phyloP scores from a whole-genome alignment of 306 rosid genomes.

The Castanea sativa region DNA sequence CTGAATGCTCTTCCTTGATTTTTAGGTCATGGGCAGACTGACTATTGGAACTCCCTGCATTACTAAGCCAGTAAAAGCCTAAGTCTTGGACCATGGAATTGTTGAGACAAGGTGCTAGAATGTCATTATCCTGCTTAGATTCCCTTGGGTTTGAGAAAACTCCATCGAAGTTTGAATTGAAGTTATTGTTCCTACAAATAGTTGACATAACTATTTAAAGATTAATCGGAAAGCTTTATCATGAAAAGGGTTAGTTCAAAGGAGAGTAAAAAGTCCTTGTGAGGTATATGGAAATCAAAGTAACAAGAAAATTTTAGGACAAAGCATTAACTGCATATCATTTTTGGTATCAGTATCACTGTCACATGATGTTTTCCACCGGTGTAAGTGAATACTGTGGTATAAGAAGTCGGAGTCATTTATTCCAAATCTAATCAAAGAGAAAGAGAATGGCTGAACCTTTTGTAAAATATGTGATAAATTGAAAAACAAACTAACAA shows the following conservation, averaged over 20 bases:
- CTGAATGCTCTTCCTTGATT: conserved; percentile 49
- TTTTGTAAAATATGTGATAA: neutral
- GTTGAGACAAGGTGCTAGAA: conserved; percentile 11
- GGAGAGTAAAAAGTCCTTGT: neutral
- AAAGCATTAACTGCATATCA: conserved; percentile 2
- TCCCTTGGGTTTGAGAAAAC: conserved; percentile 27
- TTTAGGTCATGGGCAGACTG: conserved; percentile 24
- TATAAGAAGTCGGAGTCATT: neutral
- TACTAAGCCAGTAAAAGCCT: conserved; percentile 39
- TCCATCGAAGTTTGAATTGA: conserved; percentile 19
- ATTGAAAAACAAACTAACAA: neutral
- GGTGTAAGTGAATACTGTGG: neutral
- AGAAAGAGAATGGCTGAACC: neutral
- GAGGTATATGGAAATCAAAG: neutral
- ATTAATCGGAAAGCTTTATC: neutral
- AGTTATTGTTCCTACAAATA: conserved; percentile 27
- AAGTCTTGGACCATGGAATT: conserved; percentile 44
- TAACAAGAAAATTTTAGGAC: neutral
- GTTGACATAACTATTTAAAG: neutral
- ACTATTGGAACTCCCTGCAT: conserved; percentile 22
- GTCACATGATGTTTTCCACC: neutral
- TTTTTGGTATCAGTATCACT: neutral
- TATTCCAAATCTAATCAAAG: neutral
- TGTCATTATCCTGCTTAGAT: conserved; percentile 15
- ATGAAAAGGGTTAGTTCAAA: neutral